Percentiles rank a stretch among this genome's conserved stretches.
Conservation (phyloP, 2,329 filamentous ascomycete species). For the Cladosporium velox region DNA sequence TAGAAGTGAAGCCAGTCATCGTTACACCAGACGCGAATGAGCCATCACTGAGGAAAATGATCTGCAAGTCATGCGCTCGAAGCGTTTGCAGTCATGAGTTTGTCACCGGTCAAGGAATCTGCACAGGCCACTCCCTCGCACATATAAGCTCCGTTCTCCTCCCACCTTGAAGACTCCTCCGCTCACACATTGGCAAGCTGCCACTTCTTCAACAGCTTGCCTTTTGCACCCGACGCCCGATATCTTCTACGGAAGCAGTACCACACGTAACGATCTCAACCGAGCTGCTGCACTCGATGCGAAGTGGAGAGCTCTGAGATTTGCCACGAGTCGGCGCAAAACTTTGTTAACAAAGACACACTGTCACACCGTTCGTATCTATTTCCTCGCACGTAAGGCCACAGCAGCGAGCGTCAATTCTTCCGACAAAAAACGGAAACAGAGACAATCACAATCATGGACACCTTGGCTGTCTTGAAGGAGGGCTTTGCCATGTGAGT, state of each 20-base stretch:
- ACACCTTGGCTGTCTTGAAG: too few relatives aligned
- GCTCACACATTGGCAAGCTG: background rate
- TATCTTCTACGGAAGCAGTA: background rate
- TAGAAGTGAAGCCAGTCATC: background rate
- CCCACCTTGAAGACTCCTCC: background rate
- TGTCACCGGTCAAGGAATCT: background rate
- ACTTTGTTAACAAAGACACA: too few relatives aligned
- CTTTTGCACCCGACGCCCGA: conserved; percentile 20
- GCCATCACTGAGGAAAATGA: background rate
- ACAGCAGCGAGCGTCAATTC: too few relatives aligned
- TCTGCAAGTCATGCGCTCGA: background rate
- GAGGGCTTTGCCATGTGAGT: too few relatives aligned
- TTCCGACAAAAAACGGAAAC: too few relatives aligned
- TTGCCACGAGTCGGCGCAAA: background rate
- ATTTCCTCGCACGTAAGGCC: too few relatives aligned
- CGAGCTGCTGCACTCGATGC: conserved; percentile 7
- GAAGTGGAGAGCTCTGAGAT: background rate
- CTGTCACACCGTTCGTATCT: too few relatives aligned
- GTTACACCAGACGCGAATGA: background rate
- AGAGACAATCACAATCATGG: too few relatives aligned
- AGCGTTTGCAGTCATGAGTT: background rate
- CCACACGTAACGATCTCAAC: background rate
- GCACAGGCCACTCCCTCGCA: background rate
- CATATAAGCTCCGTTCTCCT: background rate
- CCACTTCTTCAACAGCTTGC: background rate